Conservation (phyloP, 2,329 filamentous ascomycete species). For the Fusarium denticulatum region DNA sequence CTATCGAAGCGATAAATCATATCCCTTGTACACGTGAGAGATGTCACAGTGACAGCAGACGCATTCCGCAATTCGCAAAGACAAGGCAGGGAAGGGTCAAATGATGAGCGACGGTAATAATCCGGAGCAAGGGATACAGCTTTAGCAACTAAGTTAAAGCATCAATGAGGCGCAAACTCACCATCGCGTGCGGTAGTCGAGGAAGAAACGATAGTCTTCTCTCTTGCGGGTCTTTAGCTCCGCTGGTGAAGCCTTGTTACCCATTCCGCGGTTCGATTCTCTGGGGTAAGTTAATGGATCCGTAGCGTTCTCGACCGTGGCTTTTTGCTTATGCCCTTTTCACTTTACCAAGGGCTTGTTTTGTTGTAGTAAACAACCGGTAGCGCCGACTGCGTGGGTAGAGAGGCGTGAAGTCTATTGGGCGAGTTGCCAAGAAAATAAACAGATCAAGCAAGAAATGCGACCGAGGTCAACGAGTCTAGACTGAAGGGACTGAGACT, state of each 20-base stretch:
- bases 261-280: conserved; percentile 20
- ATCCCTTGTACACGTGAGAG: neutral
- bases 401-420: conserved; percentile 25
- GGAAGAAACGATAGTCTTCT: conserved; percentile 78
- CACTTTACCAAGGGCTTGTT: neutral
- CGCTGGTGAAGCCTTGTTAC: conserved; percentile 27
- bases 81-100: neutral
- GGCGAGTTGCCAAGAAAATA: conserved; percentile 1
- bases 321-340: neutral
- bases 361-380: neutral
- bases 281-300: neutral
- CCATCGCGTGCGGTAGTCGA: conserved; percentile 91
- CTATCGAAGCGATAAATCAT: conserved; percentile 3
- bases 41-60: conserved; percentile 7
- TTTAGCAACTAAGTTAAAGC: neutral
- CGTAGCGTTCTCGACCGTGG: conserved; percentile 9
- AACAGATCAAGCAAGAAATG: neutral
- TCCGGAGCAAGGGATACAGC: neutral
- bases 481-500: conserved; percentile 14
- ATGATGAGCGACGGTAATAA: neutral
- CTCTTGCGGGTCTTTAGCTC: conserved; percentile 70
- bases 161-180: conserved; percentile 49
- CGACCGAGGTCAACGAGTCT: conserved; percentile 6
- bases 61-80: conserved; percentile 10
- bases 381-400: conserved; percentile 1